These are phyloP conservation scores for Panaeolus papilionaceus DNA, from an alignment of 768 basidiomycete genomes.

Conservation along the genomic window DNA sequence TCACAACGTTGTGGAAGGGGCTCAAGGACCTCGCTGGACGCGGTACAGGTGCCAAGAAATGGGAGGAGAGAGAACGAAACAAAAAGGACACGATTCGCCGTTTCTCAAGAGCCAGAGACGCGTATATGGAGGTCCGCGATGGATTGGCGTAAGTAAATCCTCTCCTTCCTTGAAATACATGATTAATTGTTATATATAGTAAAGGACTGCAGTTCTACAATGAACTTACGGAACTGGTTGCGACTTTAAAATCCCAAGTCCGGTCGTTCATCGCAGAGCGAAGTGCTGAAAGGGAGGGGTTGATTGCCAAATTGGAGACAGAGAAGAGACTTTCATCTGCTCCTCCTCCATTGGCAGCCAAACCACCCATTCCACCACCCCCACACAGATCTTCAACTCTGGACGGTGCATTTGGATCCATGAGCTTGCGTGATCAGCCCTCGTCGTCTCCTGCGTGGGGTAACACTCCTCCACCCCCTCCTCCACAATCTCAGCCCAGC, in stretches of 20 bases:
- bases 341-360: constrained; percentile 50
- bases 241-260: constrained; percentile 62
- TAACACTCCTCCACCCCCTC: constrained; percentile 29
- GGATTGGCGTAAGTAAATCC: constrained; percentile 74
- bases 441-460: constrained; percentile 31
- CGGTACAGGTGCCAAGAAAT: constrained; percentile 77
- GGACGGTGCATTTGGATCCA: constrained; percentile 60
- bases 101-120: constrained; percentile 79
- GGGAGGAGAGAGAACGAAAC: constrained; percentile 81
- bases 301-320: constrained; percentile 74
- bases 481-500: constrained; percentile 28
- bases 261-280: constrained; percentile 69
- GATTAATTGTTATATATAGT: constrained; percentile 42
- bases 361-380: constrained; percentile 56
- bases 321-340: constrained; percentile 64
- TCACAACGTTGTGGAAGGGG: constrained; percentile 73
- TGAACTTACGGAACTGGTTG: constrained; percentile 72
- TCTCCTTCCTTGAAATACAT: constrained; percentile 7
- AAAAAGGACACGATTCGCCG: constrained; percentile 77
- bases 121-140: constrained; percentile 86
- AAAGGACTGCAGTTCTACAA: constrained; percentile 92
- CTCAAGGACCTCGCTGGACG: constrained; percentile 78
- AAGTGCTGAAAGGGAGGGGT: constrained; percentile 69
- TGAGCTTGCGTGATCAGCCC: constrained; percentile 49
- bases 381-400: constrained; percentile 45